These are phyloP conservation scores for Fraxinus ornus DNA, from an alignment of 305 asterid genomes.

Conservation along the genomic window DNA sequence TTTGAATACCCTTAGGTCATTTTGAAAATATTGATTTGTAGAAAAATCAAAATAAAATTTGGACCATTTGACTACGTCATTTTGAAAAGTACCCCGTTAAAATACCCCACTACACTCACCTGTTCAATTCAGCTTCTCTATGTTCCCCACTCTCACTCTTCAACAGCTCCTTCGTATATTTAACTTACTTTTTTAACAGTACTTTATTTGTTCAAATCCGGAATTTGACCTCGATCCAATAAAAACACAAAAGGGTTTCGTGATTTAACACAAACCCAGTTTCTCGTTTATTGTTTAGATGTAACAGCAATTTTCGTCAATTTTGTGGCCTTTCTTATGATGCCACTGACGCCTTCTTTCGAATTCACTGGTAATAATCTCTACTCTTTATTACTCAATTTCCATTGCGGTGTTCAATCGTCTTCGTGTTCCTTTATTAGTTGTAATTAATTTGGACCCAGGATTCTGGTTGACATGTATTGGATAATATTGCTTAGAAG, in stretches of 20 bases:
- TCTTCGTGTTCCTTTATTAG: not conserved
- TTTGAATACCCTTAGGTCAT: too few species aligned
- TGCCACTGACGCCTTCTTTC: not conserved
- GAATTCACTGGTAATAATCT: not conserved
- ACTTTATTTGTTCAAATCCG: too few species aligned
- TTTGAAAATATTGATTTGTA: too few species aligned
- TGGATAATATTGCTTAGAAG: not conserved
- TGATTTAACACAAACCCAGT: slow-evolving; percentile 36
- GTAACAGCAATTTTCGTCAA: not conserved
- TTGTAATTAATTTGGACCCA: too few species aligned
- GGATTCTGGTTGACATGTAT: not conserved
- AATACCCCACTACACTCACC: too few species aligned
- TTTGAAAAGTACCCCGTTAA: too few species aligned
- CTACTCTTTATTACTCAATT: not conserved
- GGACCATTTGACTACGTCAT: too few species aligned
- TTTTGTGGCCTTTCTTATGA: slow-evolving; percentile 31
- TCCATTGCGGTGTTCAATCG: not conserved
- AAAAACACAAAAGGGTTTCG: slow-evolving; percentile 31
- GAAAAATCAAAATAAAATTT: too few species aligned
- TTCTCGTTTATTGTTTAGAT: not conserved
- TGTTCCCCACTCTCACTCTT: too few species aligned
- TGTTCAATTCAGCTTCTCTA: too few species aligned
- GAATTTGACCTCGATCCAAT: not conserved
- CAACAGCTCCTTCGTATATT: too few species aligned
- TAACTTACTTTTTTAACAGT: too few species aligned